These are phyloP conservation scores for Pichia heedii DNA, from an alignment of 805 yeast species.

Conservation along the genomic window DNA sequence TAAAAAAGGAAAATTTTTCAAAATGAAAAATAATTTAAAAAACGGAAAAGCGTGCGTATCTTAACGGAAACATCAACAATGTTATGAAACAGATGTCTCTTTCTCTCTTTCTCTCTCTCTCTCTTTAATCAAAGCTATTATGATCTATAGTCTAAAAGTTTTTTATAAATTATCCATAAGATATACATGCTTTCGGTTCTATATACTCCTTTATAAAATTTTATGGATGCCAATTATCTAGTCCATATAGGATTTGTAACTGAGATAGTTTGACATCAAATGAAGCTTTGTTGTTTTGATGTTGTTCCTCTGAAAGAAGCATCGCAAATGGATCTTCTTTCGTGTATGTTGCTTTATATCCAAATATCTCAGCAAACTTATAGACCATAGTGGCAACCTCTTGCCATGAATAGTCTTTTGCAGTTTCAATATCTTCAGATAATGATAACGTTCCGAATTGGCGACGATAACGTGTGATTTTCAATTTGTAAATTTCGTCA, in stretches of 20 bases:
- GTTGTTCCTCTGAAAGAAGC: slow-evolving; percentile 1
- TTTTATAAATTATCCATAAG: no score
- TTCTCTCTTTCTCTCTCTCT: no score
- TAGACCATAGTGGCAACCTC: slow-evolving; percentile 16
- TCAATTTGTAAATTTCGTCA: slow-evolving; percentile 1
- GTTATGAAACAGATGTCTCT: no score
- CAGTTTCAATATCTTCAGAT: slow-evolving; percentile 3
- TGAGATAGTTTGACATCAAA: slow-evolving; percentile 1
- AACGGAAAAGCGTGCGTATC: no score
- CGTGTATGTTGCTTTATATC: slow-evolving; percentile 16
- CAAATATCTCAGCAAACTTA: slow-evolving; percentile 17
- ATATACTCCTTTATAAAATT: no score
- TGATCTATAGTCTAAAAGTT: no score
- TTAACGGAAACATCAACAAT: no score
- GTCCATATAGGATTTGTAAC: slow-evolving; percentile 8
- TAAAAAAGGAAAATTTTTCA: no score
- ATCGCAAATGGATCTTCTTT: slow-evolving; percentile 6
- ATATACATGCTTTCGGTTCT: no score
- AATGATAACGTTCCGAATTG: slow-evolving; percentile 17
- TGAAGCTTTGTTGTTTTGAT: neutral
- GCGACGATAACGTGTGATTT: slow-evolving; percentile 9
- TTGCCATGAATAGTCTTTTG: slow-evolving; percentile 10
- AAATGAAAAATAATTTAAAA: no score
- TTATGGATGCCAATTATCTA: slow-evolving; percentile 1
- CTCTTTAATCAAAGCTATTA: no score